Conservation (phyloP, 2,329 filamentous ascomycete genomes). For the Zasmidium citrigriseum region DNA sequence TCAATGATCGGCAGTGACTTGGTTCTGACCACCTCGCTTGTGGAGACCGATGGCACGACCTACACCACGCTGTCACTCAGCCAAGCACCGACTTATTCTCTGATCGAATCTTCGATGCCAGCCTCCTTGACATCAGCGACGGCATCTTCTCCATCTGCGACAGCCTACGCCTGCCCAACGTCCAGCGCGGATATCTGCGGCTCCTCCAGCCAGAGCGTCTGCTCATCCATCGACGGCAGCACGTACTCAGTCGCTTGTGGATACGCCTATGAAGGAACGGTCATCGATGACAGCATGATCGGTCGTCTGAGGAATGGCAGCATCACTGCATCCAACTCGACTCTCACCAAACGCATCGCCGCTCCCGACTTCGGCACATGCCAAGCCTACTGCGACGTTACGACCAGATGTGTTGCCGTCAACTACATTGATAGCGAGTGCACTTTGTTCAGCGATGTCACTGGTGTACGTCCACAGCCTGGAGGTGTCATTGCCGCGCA, state of each 20-base stretch:
- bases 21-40: constrained; percentile 1
- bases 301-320: background rate
- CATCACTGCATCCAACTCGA: background rate
- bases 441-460: constrained; percentile 31
- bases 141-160: background rate
- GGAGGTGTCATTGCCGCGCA: constrained; percentile 25
- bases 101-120: background rate
- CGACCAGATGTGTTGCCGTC: constrained; percentile 29
- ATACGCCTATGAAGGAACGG: background rate
- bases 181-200: background rate
- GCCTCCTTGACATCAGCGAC: background rate
- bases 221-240: background rate
- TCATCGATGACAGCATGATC: background rate
- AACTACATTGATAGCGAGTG: constrained; percentile 33
- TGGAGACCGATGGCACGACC: background rate
- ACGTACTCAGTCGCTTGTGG: constrained; percentile 3
- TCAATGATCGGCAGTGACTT: background rate
- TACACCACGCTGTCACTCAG: background rate
- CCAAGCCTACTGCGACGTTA: constrained; percentile 26
- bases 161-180: background rate
- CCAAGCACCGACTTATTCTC: too few species aligned
- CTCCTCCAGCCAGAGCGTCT: background rate
- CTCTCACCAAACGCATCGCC: constrained; percentile 10
- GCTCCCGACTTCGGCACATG: constrained; percentile 20
- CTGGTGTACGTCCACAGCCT: constrained; percentile 23